Percentiles rank a stretch among this genome's conserved stretches.
These are phyloP conservation scores for Pythium coloratum DNA, from an alignment of 352 stramenopile species.

Conservation along the genomic window DNA sequence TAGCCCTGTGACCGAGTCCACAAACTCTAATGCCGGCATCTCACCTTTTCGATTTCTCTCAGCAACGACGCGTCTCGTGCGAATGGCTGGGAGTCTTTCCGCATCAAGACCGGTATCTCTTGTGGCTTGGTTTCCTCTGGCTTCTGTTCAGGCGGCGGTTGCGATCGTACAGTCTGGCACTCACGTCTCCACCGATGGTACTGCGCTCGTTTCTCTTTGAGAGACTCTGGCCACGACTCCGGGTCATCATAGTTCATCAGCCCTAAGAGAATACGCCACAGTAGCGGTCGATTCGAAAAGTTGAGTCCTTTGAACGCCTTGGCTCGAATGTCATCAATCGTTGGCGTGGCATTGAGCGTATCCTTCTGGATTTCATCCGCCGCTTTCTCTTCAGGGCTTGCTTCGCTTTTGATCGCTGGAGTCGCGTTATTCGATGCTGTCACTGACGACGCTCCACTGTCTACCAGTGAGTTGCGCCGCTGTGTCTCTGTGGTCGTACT, in stretches of 20 bases:
- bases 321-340: slow-evolving; percentile 15
- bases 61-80: slow-evolving; percentile 43
- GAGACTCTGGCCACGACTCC: neutral
- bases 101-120: neutral
- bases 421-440: neutral
- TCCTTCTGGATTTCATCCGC: neutral
- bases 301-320: slow-evolving; percentile 21
- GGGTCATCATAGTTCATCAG: slow-evolving; percentile 10
- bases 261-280: slow-evolving; percentile 26
- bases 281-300: slow-evolving; percentile 1
- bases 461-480: neutral
- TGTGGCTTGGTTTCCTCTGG: slow-evolving; percentile 12
- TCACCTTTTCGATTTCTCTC: slow-evolving; percentile 66
- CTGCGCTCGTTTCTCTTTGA: slow-evolving; percentile 22
- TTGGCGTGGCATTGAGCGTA: neutral
- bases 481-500: neutral
- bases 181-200: slow-evolving; percentile 29
- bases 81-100: slow-evolving; percentile 16
- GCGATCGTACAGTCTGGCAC: slow-evolving; percentile 20
- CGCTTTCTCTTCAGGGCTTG: neutral
- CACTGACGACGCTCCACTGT: neutral
- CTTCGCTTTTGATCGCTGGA: neutral
- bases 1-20: neutral
- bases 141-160: neutral
- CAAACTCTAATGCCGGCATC: neutral